Evolutionary conservation across 176 grass and related monocot genomes (phyloP).

Genomic region (Stipa capillata): DNA sequence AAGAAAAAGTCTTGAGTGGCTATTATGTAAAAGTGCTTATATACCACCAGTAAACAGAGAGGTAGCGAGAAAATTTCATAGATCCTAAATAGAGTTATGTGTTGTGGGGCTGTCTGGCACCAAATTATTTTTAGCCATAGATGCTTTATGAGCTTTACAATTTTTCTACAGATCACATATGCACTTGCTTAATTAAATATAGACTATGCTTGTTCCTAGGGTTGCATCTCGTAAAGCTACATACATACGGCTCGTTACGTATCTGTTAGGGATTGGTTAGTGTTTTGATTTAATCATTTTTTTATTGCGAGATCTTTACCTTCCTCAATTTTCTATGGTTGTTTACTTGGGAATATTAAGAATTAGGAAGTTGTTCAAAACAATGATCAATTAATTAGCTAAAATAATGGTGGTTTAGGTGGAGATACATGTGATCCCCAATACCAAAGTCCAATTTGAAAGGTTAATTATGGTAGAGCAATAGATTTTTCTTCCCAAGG

Average conservation of each 20-base stretch:
- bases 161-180: constrained; percentile 16
- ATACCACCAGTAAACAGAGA: background rate
- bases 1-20: background rate
- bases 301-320: constrained; percentile 11
- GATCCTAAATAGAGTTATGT: background rate
- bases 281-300: constrained; percentile 18
- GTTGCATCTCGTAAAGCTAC: constrained; percentile 37
- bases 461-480: background rate
- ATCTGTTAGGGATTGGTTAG: constrained; percentile 32
- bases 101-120: background rate
- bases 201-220: constrained; percentile 24
- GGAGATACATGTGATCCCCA: constrained; percentile 36
- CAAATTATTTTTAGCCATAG: background rate
- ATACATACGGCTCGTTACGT: constrained; percentile 22
- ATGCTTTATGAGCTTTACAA: constrained; percentile 30
- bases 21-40: background rate
- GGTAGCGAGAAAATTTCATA: background rate
- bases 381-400: constrained; percentile 10
- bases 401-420: constrained; percentile 28
- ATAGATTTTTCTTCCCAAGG: constrained; percentile 31
- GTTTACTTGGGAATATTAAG: constrained; percentile 12
- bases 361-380: constrained; percentile 12
- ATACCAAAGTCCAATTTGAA: constrained; percentile 31
- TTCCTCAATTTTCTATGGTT: background rate
- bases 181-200: constrained; percentile 31